Evolutionary conservation across 192 early-diverging fungal species (phyloP).

Genomic region (Obelidium mucronatum): DNA sequence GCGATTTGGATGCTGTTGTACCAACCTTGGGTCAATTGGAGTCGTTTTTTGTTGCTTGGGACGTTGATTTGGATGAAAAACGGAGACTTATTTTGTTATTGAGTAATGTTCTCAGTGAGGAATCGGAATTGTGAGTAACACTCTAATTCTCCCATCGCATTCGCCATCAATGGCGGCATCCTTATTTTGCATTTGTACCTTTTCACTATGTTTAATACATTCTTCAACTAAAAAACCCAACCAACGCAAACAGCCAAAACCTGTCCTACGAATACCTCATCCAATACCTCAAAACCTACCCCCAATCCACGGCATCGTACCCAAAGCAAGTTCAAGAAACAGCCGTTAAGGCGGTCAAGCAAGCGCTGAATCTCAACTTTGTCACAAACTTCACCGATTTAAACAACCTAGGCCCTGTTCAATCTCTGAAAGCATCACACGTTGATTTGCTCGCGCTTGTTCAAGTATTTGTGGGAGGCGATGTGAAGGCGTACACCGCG

Average conservation of each 20-base stretch:
- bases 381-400: conserved; percentile 85
- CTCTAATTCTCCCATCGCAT: background rate
- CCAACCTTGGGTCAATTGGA: conserved; percentile 71
- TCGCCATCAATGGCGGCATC: too few species aligned
- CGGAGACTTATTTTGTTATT: conserved; percentile 69
- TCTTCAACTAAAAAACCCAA: background rate
- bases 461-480: conserved; percentile 71
- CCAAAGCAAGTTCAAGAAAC: conserved; percentile 59
- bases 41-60: conserved; percentile 75
- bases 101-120: conserved; percentile 66
- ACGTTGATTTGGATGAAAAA: conserved; percentile 61
- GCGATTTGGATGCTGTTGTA: conserved; percentile 73
- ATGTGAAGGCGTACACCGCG: conserved; percentile 67
- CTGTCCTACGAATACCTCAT: conserved; percentile 66
- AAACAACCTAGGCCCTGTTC: conserved; percentile 68
- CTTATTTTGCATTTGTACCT: too few species aligned
- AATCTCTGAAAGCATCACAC: conserved; percentile 57
- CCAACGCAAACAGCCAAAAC: conserved; percentile 27
- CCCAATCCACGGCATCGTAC: conserved; percentile 39
- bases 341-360: conserved; percentile 70
- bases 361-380: conserved; percentile 68
- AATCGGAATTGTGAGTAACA: conserved; percentile 56
- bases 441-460: conserved; percentile 69
- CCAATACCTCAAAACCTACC: conserved; percentile 68
- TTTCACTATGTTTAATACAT: background rate